Conservation (phyloP, 2,329 filamentous ascomycete genomes). For the Phialophora expanda region DNA sequence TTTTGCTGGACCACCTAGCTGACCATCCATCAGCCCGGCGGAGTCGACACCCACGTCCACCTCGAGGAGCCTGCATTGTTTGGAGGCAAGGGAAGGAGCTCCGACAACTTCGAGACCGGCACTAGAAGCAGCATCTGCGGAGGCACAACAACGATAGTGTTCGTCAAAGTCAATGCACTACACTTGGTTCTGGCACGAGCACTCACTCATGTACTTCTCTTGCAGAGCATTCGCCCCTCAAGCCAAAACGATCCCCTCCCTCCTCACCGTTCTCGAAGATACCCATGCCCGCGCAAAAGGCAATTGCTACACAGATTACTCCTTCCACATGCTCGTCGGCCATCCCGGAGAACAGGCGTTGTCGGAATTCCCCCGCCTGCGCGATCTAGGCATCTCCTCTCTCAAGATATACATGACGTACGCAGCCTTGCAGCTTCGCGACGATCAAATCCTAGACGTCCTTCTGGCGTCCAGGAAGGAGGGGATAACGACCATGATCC, state of each 20-base stretch:
- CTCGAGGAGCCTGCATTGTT: slow-evolving; percentile 54
- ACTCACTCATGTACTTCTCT: background rate
- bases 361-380: slow-evolving; percentile 47
- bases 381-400: slow-evolving; percentile 49
- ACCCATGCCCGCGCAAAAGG: slow-evolving; percentile 52
- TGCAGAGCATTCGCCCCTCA: slow-evolving; percentile 54
- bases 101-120: slow-evolving; percentile 53
- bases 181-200: background rate
- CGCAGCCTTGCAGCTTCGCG: slow-evolving; percentile 48
- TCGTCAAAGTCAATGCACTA: slow-evolving; percentile 5
- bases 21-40: slow-evolving; percentile 45
- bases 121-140: slow-evolving; percentile 55
- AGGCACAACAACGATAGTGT: slow-evolving; percentile 56
- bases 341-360: slow-evolving; percentile 56
- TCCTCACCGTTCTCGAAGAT: slow-evolving; percentile 51
- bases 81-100: slow-evolving; percentile 50
- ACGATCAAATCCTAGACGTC: slow-evolving; percentile 55
- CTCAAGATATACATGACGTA: slow-evolving; percentile 58
- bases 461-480: slow-evolving; percentile 54
- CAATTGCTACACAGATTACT: slow-evolving; percentile 58
- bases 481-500: slow-evolving; percentile 57
- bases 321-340: slow-evolving; percentile 59
- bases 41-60: slow-evolving; percentile 57
- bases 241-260: slow-evolving; percentile 51
- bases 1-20: background rate